Percentiles rank a stretch among this genome's conserved stretches.
phyloP scores from a whole-genome alignment of 148 eudicot genomes.

The Bassia scoparia region DNA sequence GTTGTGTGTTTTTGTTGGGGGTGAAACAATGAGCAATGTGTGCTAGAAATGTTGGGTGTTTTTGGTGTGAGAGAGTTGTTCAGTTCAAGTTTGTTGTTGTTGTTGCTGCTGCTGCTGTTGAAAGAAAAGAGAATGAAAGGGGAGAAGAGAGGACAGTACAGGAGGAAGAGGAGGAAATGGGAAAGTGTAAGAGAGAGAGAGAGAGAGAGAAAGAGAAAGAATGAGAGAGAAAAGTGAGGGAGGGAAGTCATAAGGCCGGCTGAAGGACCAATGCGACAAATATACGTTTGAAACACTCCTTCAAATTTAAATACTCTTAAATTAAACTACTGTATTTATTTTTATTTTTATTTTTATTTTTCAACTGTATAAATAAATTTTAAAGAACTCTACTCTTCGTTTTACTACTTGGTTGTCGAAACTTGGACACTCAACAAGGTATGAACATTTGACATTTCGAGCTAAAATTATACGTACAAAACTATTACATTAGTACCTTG shows the following conservation, averaged over 20 bases:
- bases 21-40: too few species aligned
- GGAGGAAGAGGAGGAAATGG: conserved; percentile 20
- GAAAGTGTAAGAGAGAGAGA: conserved; percentile 10
- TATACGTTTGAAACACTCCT: conserved; percentile 4
- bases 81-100: too few species aligned
- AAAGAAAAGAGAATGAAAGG: conserved; percentile 18
- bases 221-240: conserved; percentile 3
- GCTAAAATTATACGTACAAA: too few species aligned
- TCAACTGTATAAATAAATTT: too few species aligned
- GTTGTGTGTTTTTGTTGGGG: too few species aligned
- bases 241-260: not conserved
- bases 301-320: not conserved
- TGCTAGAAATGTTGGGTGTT: not conserved
- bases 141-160: conserved; percentile 19
- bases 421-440: too few species aligned
- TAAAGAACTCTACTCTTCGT: too few species aligned
- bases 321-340: too few species aligned
- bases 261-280: not conserved
- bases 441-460: too few species aligned
- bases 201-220: not conserved
- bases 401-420: too few species aligned
- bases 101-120: conserved; percentile 16
- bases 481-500: too few species aligned
- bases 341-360: not conserved
- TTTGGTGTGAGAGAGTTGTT: not conserved